A percentile compares a stretch with the other conserved stretches of the same genome.
These are phyloP conservation scores for Candida sonorensis DNA, from an alignment of 805 yeast genomes.

Conservation along the genomic window DNA sequence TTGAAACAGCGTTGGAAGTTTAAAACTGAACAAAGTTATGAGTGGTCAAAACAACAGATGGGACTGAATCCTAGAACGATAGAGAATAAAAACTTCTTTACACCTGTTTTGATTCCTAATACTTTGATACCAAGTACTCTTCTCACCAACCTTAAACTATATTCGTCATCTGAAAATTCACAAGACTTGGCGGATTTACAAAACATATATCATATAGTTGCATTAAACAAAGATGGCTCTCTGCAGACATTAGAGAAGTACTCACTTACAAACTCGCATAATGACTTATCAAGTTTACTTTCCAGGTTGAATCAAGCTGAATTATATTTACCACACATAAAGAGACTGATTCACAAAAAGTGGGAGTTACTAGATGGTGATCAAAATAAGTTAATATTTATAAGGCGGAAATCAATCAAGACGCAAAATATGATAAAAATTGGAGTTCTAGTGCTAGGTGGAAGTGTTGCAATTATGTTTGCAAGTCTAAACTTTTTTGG, in stretches of 20 bases:
- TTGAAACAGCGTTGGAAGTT: slow-evolving; percentile 36
- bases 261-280: slow-evolving; percentile 2
- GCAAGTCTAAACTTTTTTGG: too few relatives aligned
- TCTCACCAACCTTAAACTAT: too few relatives aligned
- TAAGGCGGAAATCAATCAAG: slow-evolving; percentile 19
- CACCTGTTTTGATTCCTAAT: slow-evolving; percentile 33
- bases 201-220: slow-evolving; percentile 14
- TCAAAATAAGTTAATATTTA: slow-evolving; percentile 33
- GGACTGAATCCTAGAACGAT: slow-evolving; percentile 32
- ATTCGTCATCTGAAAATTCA: too few relatives aligned
- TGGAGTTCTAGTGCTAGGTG: slow-evolving; percentile 25
- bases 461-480: too few relatives aligned
- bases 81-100: slow-evolving; percentile 36
- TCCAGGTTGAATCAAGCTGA: slow-evolving; percentile 32
- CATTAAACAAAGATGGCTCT: slow-evolving; percentile 28
- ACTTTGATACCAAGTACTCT: slow-evolving; percentile 20
- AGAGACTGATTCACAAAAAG: slow-evolving; percentile 34
- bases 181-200: too few relatives aligned
- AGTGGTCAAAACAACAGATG: slow-evolving; percentile 37
- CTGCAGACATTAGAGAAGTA: slow-evolving; percentile 8
- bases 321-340: slow-evolving; percentile 29
- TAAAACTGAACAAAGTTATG: slow-evolving; percentile 44
- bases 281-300: slow-evolving; percentile 9
- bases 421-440: slow-evolving; percentile 15
- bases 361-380: slow-evolving; percentile 57